Evolutionary conservation across 208 protist genomes (phyloP), one percentile per base, ranked within the genome.

Genomic region (Wallacemonas sp.): DNA sequence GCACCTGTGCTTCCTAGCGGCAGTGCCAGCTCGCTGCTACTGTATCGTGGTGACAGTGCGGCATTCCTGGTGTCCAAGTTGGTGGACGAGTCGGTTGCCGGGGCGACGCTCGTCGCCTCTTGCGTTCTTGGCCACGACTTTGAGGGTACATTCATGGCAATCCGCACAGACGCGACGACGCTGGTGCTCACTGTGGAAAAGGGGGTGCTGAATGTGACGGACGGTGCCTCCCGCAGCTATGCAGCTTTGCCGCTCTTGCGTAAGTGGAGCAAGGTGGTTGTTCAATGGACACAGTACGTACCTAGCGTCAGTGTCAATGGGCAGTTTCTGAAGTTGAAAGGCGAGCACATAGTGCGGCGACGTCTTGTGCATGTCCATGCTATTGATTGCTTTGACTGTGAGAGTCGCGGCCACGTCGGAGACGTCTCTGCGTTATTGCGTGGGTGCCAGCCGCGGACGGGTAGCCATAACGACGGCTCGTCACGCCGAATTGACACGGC

Each of bases 231-330:
- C 24, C 74, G 76, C 26, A 79, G 53, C 66, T 71, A 55, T 57
- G 61, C 61, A 4, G 69, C 79, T 54, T 93, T 86, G 83, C 79
- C 79, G 36, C 82, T 88, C 41, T 36, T 95, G 13, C 76, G 79
- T 19, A 57, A 57, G 30, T 57, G 50, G 50, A 39, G 9, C 30
- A 57, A 37, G 50, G n/a, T 57, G 6, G 50, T 57, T 9, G 88
- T 65, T 6, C 69, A 78, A 45, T 95, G 90, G 87, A 78, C 30
- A 26, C 70, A 64, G 29, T 87, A 87, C 10, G 72, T 73, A 48
- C 93, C 87, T 81, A 76, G 73, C 15, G 54, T 92, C 17, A 71
- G 42, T 29, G 71, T 95, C n/a, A 86, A 95, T 46, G 67, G 63
- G 19, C 55, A 48, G 44, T 59, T 83, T 21, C 65, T 91, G 9